These are phyloP conservation scores for Linum tenue DNA, from an alignment of 345 rosid genomes.

Conservation along the genomic window DNA sequence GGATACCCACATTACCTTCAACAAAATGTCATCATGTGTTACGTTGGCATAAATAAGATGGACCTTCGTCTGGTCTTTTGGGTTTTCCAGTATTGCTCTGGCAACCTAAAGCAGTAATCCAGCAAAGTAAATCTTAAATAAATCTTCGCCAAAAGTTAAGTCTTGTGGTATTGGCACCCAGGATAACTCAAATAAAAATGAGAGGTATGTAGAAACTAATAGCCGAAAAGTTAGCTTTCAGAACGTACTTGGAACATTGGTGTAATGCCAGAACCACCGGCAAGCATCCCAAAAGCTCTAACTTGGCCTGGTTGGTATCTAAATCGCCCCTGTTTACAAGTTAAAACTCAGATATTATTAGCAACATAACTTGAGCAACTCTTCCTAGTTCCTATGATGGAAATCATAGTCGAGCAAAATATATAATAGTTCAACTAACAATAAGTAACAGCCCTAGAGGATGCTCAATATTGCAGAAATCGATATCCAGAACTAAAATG, in stretches of 20 bases:
- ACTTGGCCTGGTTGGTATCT: conserved; percentile 78
- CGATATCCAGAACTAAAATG: too few species aligned
- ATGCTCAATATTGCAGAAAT: too few species aligned
- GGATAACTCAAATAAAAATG: not conserved
- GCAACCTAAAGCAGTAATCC: conserved; percentile 51
- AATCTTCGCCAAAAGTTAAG: not conserved
- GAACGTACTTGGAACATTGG: conserved; percentile 91
- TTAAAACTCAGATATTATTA: not conserved
- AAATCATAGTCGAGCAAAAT: not conserved
- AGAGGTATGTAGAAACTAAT: conserved; percentile 4
- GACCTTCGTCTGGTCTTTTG: conserved; percentile 68
- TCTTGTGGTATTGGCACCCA: not conserved
- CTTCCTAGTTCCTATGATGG: not conserved
- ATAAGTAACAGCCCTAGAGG: too few species aligned
- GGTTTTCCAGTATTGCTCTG: conserved; percentile 85
- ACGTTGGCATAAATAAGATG: conserved; percentile 92
- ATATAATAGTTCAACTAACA: too few species aligned
- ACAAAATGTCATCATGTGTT: conserved; percentile 77
- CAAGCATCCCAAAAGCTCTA: conserved; percentile 94
- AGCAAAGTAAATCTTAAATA: conserved; percentile 4
- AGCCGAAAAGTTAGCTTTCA: not conserved
- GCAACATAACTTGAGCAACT: not conserved
- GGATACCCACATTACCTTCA: conserved; percentile 48
- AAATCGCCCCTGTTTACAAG: conserved; percentile 70
- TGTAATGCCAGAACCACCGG: conserved; percentile 99